Conservation (phyloP, 2,329 filamentous ascomycete genomes). For the Cordyceps javanica region DNA sequence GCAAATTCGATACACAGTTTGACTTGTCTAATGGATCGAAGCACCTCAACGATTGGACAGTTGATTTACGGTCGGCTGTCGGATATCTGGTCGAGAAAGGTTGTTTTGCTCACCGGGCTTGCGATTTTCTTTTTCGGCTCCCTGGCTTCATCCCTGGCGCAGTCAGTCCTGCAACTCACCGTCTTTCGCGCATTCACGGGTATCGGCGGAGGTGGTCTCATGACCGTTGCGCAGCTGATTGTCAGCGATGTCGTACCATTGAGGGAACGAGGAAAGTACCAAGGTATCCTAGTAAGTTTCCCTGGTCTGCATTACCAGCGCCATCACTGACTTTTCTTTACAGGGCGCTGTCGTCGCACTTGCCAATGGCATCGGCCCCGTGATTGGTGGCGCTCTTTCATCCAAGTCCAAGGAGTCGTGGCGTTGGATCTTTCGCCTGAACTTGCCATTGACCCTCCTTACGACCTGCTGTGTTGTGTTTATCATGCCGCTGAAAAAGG, state of each 20-base stretch:
- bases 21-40: slow-evolving; percentile 14
- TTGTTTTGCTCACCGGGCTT: slow-evolving; percentile 31
- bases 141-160: slow-evolving; percentile 35
- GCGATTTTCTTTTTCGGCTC: slow-evolving; percentile 39
- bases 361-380: slow-evolving; percentile 47
- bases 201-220: slow-evolving; percentile 67
- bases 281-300: slow-evolving; percentile 45
- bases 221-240: slow-evolving; percentile 62
- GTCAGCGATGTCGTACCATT: slow-evolving; percentile 66
- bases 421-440: slow-evolving; percentile 50
- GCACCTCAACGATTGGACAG: slow-evolving; percentile 41
- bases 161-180: slow-evolving; percentile 33
- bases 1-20: not conserved
- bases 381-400: slow-evolving; percentile 46
- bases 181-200: slow-evolving; percentile 36
- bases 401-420: slow-evolving; percentile 39
- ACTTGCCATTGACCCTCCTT: slow-evolving; percentile 44
- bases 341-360: slow-evolving; percentile 45
- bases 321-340: not conserved
- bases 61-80: slow-evolving; percentile 40
- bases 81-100: slow-evolving; percentile 41
- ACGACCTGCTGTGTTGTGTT: slow-evolving; percentile 42
- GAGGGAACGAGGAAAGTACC: slow-evolving; percentile 65
- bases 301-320: not conserved
- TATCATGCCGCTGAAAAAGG: slow-evolving; percentile 51